These are phyloP conservation scores for Malassezia sympodialis DNA, from an alignment of 1,284 basidiomycete species.

Conservation along the genomic window DNA sequence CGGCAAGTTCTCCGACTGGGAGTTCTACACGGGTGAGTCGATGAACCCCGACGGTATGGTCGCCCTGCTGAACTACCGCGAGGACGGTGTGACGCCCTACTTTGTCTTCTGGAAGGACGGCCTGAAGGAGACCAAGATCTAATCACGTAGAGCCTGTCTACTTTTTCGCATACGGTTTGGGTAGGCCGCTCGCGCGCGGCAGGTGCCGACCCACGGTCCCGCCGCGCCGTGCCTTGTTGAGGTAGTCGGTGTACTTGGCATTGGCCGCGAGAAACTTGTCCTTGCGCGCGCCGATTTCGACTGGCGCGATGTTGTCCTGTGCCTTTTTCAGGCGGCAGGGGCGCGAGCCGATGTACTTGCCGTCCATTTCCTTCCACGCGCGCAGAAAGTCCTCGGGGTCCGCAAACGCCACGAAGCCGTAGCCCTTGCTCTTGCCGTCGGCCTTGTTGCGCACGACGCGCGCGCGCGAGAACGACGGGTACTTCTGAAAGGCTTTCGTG, in stretches of 20 bases:
- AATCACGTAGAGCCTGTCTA: slow-evolving; percentile 17
- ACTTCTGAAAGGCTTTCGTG: slow-evolving; percentile 76
- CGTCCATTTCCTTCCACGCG: slow-evolving; percentile 99
- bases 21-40: slow-evolving; percentile 75
- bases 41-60: slow-evolving; percentile 51
- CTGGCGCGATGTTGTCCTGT: slow-evolving; percentile 29
- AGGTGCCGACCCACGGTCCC: slow-evolving; percentile 39
- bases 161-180: slow-evolving; percentile 25
- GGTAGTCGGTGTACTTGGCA: slow-evolving; percentile 29
- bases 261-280: slow-evolving; percentile 37
- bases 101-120: slow-evolving; percentile 50
- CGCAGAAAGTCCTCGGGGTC: slow-evolving; percentile 96
- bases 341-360: slow-evolving; percentile 52
- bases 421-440: slow-evolving; percentile 69
- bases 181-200: slow-evolving; percentile 20
- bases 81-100: slow-evolving; percentile 60
- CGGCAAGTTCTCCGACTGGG: slow-evolving; percentile 78
- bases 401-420: slow-evolving; percentile 92
- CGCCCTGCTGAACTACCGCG: slow-evolving; percentile 51
- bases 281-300: slow-evolving; percentile 41
- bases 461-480: slow-evolving; percentile 82
- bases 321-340: slow-evolving; percentile 46
- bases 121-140: slow-evolving; percentile 46
- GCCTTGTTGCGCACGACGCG: slow-evolving; percentile 85
- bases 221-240: slow-evolving; percentile 38